Evolutionary conservation across 805 yeast species (phyloP), one percentile per base, ranked within the genome.

Genomic region (Yarrowia sp.): DNA sequence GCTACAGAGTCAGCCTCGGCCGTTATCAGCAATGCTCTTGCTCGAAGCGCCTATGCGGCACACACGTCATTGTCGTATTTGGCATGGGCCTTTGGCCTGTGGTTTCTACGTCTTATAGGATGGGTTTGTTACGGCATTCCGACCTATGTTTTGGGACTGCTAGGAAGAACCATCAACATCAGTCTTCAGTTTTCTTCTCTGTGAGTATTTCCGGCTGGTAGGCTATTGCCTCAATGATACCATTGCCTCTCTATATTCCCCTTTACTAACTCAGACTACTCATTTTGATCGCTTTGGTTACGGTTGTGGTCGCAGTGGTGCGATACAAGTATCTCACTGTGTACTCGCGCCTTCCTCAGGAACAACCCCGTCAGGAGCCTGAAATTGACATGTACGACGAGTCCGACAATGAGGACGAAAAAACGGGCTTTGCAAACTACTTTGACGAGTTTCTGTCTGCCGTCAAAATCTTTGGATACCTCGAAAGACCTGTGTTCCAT

Each of bases 401-500:
- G 71, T 53, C 74, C 20, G 70, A 68, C 15, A 76, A 76, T 24
- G 78, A 75, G 50, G 79, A 78, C 50, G 73, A 77, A 34, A 80
- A 85, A 55, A 76, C 83, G 9, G 79, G 83, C 7, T 78, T 85
- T 53, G 79, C 89, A 0, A 87, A 90, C 56, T 93, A 92, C 74
- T 79, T 94, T 65, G 97, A 94, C 76, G 96, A 93, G 68, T 94
- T 94, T 73, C 79, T 94, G 55, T 85, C 91, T 63, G 98, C 97
- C 2, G 91, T 95, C 71, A 92, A 92, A 77, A 89, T 95, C 8
- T 95, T 94, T 79, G 98, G 98, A 1, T 94, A 94, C 76, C 81
- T 94, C 60, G 98, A 94, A 71, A 84, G 88, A 70, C 89, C 91
- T 1, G 97, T 94, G 1, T 93, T 94, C 76, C 96, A 93, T 74